Base-by-base conservation (phyloP, 2,329 filamentous ascomycete genomes). In the Lasiodiplodia hormozganensis region DNA sequence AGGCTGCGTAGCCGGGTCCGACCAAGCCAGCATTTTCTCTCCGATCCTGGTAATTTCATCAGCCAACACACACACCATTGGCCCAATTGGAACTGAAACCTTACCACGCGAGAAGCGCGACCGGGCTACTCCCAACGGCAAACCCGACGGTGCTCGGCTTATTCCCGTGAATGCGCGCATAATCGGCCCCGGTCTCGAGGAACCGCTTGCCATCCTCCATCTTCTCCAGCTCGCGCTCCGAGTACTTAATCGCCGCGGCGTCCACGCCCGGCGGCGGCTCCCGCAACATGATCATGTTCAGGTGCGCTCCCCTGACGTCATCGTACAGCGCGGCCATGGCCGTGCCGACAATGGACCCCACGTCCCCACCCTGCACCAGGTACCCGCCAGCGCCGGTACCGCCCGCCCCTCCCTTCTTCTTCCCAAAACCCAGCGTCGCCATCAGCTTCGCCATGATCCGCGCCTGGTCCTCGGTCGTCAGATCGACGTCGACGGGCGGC, bases 21-120 rank as follows among this genome's bases (percentile, higher is more conserved):
- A 79, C 86, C 86, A 89, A 34, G 83, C 83, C 6, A 87, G 74
- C 70, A 86, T 84, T 72, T 88, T 89, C 72, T 89, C 87, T 12
- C 84, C 85, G 52, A 89, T 82, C 77, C 88, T 88, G 71, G 88
- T 2, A 75, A 76, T 6, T 2, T 14, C 14, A 25, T 31, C 25
- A 54, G 52, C 25, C 7, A n/a, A 18, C 16, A n/a, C 4, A 18
- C 16, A n/a, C 4, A 18, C 2, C 16, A 31, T 11, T 8, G 14
- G 6, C n/a, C n/a, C 49, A 52, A 14, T 43, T 0, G 4, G 12
- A 31, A 8, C 1, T 11, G 6, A 4, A 34, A 34, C 8, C 52
- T 34, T 18, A 54, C 84, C 88, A 90, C 31, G 85, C 83, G 11
- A 90, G 80, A 3, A 90, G 72, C 0, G 87, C 85, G 0, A 90